Base-by-base conservation (phyloP, 1,139 yeast genomes). In the Wickerhamiella pararugosa region DNA sequence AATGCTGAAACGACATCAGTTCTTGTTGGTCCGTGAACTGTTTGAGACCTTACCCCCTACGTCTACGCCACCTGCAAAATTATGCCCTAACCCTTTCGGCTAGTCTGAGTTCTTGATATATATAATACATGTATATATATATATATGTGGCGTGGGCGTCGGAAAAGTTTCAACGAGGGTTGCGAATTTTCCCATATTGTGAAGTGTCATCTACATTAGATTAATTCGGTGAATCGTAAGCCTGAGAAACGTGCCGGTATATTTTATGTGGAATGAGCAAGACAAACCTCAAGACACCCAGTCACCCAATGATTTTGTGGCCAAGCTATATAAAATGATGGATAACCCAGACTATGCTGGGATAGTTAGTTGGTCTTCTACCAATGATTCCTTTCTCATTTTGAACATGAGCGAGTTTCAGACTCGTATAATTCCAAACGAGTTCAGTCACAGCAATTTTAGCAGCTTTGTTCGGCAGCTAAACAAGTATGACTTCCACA, bases 401-500 rank as follows among this genome's bases (percentile, higher is more conserved):
- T 60, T 81, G 35, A 94, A 90, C 62, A 61, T 55, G 8, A 36
- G 47, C n/a, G 92, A 80, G 52, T 90, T 90, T 59, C 84, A 95
- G 45, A 80, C 79, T 48, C 75, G 76, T 42, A 79, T 87, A 29
- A 67, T 90, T 41, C 97, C 97, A 10, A 75, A 77, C 46, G 93
- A 86, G 61, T 90, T 90, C 65, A 87, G 87, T 55, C 97, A 90
- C 62, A 76, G 86, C 45, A 90, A 90, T 63, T 87, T 84, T 63
- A 92, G 97, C 34, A 76, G 90, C 51, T 90, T 90, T 65, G 97
- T 87, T 6, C 73, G 97, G 47, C 97, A 87, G 58, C 67, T 90
- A 53, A 90, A 90, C 66, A 87, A 90, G 67, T 90, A 90, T 56
- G 98, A 92, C 53, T 90, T 93, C 70, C 97, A 90, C 63, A 90